Evolutionary conservation across 2,329 filamentous ascomycete species (phyloP), one percentile per base, ranked within the genome.

Genomic region (Fusarium duplospermum): DNA sequence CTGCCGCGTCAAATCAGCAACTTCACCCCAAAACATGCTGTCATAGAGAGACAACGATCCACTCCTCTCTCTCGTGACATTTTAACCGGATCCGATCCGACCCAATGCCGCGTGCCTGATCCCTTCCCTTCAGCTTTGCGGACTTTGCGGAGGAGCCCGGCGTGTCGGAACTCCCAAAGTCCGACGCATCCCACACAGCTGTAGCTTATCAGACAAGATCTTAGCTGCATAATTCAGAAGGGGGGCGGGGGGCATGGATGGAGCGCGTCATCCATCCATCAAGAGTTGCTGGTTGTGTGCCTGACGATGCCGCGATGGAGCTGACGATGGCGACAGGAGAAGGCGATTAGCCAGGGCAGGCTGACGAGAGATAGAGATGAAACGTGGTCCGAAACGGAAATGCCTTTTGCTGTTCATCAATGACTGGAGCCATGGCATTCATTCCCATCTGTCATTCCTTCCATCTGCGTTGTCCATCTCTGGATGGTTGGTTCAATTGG

Each of bases 141-240:
- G 71, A 74, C 56, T 73, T 73, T 73, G 29, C 71, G 59, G 70
- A 71, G 38, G 33, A 36, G 65, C 38, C 38, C 62, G 67, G 67
- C 40, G 3, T 10, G 38, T 42, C 42, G 31, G 35, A 45, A 59
- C 20, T 59, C 7, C 72, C 72, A 62, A 72, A 68, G 27, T 52
- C 71, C 64, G 71, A 50, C 50, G 16, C 40, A 36, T 57, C 52
- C 47, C 33, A 35, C 60, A 72, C 66, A 47, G 62, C 62, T 70
- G 31, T 70, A 74, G 72, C 71, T 74, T 74, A 74, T 70, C 72
- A 70, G 65, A 66, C 72, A 74, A 74, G 72, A 73, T 75, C 69
- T 70, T 64, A 70, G 62, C 65, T 67, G 62, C 60, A 75, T 72
- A 52, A 36, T 24, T 61, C 70, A 67, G 58, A 54, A 50, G 42